Base-by-base conservation (phyloP, 257 asterid species). In the Osmanthus fragrans region DNA sequence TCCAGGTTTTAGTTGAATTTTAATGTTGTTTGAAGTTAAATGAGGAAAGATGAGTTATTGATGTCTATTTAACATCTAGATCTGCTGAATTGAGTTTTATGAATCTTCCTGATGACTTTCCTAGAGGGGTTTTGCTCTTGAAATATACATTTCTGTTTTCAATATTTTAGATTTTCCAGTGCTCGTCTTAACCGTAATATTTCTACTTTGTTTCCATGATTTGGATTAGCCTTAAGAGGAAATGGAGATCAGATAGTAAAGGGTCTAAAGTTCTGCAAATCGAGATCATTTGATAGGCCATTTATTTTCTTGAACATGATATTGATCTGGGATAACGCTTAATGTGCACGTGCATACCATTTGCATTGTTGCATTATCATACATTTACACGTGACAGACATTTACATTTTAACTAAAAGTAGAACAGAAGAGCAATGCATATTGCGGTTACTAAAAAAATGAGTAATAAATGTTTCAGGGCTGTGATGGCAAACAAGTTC, bases 401-500 rank as follows among this genome's bases (percentile, higher is more conserved):
- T 30, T 30, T 30, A 30, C 32, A 30, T 16, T 71, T 18, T 23
- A 23, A n/a, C 21, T 4, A 45, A 39, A 12, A 27, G 11, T 21
- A 16, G 16, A 12, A 3, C 0, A 54, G 45, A 51, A n/a, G 5
- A 13, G 32, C 3, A 37, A 37, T 79, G 39, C 45, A 54, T 18
- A 29, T 74, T 70, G 16, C 16, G 16, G n/a, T 5, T 51, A 9
- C 60, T 85, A 72, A 85, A 36, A 7, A 9, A 23, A 42, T 11
- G 72, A 60, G 75, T 64, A 56, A 74, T 36, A 76, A 81, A 79
- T 82, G 63, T 88, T 89, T 73, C 94, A 89, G 97, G 89, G 73
- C 47, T 70, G 83, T 73, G 63, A 95, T 95, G 99, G 99, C 97
- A 32, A 90, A 85, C 83, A 95, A 95, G 86, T 77, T 85, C 25